These are phyloP conservation scores for Linnemannia zychae DNA, from an alignment of 192 early-diverging fungal genomes.

Conservation along the genomic window DNA sequence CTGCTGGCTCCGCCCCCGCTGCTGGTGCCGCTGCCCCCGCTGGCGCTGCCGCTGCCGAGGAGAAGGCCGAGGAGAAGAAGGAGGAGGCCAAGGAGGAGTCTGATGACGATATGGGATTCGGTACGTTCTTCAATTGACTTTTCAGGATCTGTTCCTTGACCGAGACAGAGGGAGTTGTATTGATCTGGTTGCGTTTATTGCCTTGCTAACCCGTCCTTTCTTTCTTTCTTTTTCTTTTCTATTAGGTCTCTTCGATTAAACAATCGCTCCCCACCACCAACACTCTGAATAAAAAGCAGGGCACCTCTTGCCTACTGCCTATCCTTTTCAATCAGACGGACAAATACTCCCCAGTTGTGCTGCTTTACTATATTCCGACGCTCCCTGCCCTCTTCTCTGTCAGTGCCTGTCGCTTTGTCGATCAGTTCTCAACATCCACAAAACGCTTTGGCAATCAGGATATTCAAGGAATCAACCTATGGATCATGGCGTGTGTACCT, in stretches of 20 bases:
- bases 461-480: no score
- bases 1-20: slow-evolving; percentile 68
- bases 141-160: not conserved
- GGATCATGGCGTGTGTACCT: no score
- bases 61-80: slow-evolving; percentile 59
- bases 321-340: slow-evolving; percentile 8
- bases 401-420: no score
- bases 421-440: no score
- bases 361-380: not conserved
- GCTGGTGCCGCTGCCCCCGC: slow-evolving; percentile 58
- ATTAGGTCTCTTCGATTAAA: slow-evolving; percentile 70
- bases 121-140: slow-evolving; percentile 60
- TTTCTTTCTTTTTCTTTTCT: slow-evolving; percentile 10
- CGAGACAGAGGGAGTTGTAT: not conserved
- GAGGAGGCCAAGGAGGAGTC: slow-evolving; percentile 83
- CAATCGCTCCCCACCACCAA: slow-evolving; percentile 32
- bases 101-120: slow-evolving; percentile 89
- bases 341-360: not conserved
- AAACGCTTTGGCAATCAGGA: no score
- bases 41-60: slow-evolving; percentile 61
- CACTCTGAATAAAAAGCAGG: slow-evolving; percentile 17
- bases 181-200: not conserved
- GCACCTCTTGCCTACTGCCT: not conserved
- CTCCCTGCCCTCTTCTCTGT: not conserved
- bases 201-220: slow-evolving; percentile 1